Percentiles rank a stretch among this genome's conserved stretches.
These are phyloP conservation scores for Mallotus repandus DNA, from an alignment of 441 rosid species.

Conservation along the genomic window DNA sequence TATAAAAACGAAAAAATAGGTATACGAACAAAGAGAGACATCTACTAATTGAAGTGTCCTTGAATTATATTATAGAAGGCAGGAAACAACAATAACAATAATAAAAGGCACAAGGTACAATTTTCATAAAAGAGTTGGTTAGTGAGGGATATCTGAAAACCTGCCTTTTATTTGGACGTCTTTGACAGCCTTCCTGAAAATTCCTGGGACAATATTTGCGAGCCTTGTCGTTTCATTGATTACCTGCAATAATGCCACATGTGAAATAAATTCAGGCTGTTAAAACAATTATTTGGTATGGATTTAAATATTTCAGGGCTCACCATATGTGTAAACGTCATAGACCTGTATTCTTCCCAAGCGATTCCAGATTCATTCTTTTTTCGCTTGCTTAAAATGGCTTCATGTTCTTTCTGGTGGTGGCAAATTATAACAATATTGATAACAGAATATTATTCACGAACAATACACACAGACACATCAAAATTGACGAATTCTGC, in stretches of 20 bases:
- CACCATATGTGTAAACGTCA: constrained; percentile 50
- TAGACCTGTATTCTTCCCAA: constrained; percentile 50
- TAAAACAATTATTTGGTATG: too few relatives aligned
- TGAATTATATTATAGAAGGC: too few relatives aligned
- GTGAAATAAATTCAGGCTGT: too few relatives aligned
- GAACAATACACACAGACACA: not conserved
- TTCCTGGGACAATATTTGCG: constrained; percentile 42
- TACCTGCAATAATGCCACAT: constrained; percentile 29
- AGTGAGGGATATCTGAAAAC: not conserved
- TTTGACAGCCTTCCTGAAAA: constrained; percentile 43
- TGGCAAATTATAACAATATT: not conserved
- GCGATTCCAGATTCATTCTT: constrained; percentile 32
- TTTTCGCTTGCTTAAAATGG: constrained; percentile 32
- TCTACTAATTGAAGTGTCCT: too few relatives aligned
- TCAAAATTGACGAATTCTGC: too few relatives aligned
- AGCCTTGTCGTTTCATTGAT: constrained; percentile 49
- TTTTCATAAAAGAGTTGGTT: too few relatives aligned
- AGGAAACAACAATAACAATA: too few relatives aligned
- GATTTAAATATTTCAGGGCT: not conserved
- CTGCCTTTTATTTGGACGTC: constrained; percentile 41
- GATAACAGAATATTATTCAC: not conserved
- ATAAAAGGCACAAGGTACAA: too few relatives aligned
- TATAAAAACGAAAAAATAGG: too few relatives aligned
- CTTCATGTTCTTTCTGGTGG: constrained; percentile 45
- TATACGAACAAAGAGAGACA: too few relatives aligned